Conservation (phyloP, 164 flowering plant species). For the Akebia trifoliata region DNA sequence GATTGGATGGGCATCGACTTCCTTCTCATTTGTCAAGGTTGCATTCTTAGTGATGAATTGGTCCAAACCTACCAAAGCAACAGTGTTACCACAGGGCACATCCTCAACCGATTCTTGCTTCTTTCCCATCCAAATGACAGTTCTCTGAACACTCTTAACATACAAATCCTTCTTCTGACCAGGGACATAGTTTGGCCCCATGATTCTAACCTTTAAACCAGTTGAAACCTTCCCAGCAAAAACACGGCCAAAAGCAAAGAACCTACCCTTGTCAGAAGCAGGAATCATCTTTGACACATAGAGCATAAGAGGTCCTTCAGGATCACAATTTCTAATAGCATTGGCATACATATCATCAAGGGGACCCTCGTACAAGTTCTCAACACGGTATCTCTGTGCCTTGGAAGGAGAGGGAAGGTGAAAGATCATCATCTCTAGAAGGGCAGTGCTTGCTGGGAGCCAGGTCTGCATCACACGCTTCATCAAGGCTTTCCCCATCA, state of each 20-base stretch:
- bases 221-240: slow-evolving; percentile 29
- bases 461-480: slow-evolving; percentile 37
- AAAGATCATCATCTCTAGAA: slow-evolving; percentile 33
- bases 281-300: slow-evolving; percentile 37
- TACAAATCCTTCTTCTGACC: slow-evolving; percentile 34
- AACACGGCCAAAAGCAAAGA: slow-evolving; percentile 38
- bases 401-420: slow-evolving; percentile 34
- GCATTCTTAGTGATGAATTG: slow-evolving; percentile 39
- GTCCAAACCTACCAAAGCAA: slow-evolving; percentile 31
- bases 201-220: slow-evolving; percentile 32
- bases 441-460: slow-evolving; percentile 29
- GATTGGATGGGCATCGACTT: slow-evolving; percentile 36
- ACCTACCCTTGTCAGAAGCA: slow-evolving; percentile 33
- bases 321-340: slow-evolving; percentile 33
- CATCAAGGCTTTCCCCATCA: slow-evolving; percentile 31
- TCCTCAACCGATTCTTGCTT: slow-evolving; percentile 37
- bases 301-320: slow-evolving; percentile 33
- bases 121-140: slow-evolving; percentile 39
- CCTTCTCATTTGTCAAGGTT: slow-evolving; percentile 33
- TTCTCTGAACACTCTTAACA: slow-evolving; percentile 31
- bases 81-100: slow-evolving; percentile 36
- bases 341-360: slow-evolving; percentile 31
- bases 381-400: slow-evolving; percentile 33
- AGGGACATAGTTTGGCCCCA: slow-evolving; percentile 34
- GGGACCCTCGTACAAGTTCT: slow-evolving; percentile 34